These are phyloP conservation scores for Boletales sp. DNA, from an alignment of 768 basidiomycete genomes.

Conservation along the genomic window DNA sequence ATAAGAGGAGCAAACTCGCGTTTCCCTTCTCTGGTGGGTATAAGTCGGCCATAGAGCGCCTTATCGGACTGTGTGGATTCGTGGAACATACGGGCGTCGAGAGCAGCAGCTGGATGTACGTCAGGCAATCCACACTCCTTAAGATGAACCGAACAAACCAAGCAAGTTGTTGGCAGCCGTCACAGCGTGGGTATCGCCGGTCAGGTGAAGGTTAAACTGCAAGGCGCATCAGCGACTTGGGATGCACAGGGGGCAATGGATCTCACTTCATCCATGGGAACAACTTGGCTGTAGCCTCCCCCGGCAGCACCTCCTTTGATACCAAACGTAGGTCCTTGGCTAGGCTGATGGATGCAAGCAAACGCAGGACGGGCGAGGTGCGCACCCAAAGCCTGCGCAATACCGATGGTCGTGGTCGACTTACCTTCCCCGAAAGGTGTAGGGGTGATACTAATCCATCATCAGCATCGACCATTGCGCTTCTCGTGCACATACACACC, in stretches of 20 bases:
- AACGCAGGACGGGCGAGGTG: slow-evolving; percentile 90
- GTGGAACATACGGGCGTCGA: slow-evolving; percentile 97
- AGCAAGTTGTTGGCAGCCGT: slow-evolving; percentile 97
- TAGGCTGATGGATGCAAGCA: slow-evolving; percentile 96
- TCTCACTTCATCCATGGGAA: slow-evolving; percentile 94
- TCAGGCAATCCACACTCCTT: slow-evolving; percentile 3
- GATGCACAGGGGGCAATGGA: not conserved
- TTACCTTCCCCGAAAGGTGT: slow-evolving; percentile 98
- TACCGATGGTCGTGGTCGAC: slow-evolving; percentile 95
- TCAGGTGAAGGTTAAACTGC: slow-evolving; percentile 89
- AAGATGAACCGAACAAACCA: slow-evolving; percentile 42
- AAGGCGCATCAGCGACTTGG: slow-evolving; percentile 2
- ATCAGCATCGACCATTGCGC: not conserved
- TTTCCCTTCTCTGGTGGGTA: slow-evolving; percentile 90
- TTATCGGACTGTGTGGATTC: slow-evolving; percentile 95
- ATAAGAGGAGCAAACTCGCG: slow-evolving; percentile 94
- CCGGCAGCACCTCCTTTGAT: slow-evolving; percentile 99
- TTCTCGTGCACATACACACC: slow-evolving; percentile 41
- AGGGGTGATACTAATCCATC: slow-evolving; percentile 72
- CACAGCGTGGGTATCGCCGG: slow-evolving; percentile 97
- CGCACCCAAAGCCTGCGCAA: slow-evolving; percentile 94
- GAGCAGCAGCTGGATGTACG: slow-evolving; percentile 71
- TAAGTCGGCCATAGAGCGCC: slow-evolving; percentile 88
- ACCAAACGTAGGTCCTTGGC: slow-evolving; percentile 98
- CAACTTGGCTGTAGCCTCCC: slow-evolving; percentile 97